Conservation (phyloP, 345 rosid genomes). For the Salix suchowensis region DNA sequence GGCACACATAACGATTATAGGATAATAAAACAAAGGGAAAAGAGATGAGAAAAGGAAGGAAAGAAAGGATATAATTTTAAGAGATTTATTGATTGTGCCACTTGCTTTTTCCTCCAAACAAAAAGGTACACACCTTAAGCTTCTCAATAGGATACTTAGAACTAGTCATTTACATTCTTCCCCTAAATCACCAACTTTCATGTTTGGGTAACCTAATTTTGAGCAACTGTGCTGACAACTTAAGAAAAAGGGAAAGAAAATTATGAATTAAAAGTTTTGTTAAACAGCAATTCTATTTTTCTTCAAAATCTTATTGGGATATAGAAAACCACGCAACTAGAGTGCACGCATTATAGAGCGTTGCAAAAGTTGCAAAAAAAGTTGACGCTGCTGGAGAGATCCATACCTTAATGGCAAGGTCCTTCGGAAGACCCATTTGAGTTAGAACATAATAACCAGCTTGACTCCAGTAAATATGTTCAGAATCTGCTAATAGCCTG, state of each 20-base stretch:
- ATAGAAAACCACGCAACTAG: neutral
- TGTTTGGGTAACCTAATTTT: neutral
- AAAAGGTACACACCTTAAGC: neutral
- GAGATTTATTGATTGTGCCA: too few relatives aligned
- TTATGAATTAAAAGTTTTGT: neutral
- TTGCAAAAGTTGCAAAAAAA: neutral
- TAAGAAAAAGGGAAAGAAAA: neutral
- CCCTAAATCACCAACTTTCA: neutral
- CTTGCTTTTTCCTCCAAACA: too few relatives aligned
- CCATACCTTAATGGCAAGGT: constrained; percentile 34
- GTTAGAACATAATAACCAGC: constrained; percentile 52
- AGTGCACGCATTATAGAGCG: neutral
- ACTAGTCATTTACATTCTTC: neutral
- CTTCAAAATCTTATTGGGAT: neutral
- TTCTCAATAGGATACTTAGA: neutral
- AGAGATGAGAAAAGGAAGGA: too few relatives aligned
- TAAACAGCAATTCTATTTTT: neutral
- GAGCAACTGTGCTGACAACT: neutral
- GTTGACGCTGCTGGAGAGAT: neutral
- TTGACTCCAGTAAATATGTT: constrained; percentile 55
- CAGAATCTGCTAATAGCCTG: constrained; percentile 27
- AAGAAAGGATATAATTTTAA: too few relatives aligned
- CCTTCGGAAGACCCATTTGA: constrained; percentile 55
- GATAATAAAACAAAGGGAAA: too few relatives aligned
- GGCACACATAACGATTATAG: neutral